Conservation (phyloP, 345 rosid genomes). For the Hypericum perforatum region DNA sequence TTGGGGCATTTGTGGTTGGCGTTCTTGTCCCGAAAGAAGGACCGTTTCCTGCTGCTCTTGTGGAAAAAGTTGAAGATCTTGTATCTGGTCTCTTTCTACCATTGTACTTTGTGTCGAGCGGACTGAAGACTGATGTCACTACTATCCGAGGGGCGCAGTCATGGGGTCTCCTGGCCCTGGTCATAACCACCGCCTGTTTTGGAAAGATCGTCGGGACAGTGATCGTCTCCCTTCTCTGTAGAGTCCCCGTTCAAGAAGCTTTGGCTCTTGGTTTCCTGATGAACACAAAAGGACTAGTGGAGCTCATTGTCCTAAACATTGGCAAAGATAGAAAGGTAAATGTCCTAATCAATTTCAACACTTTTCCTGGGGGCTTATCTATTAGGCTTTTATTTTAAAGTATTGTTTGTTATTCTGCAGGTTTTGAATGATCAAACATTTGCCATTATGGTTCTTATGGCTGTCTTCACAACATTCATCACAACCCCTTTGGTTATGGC, state of each 20-base stretch:
- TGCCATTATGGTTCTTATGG: constrained; percentile 73
- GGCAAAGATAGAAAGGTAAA: constrained; percentile 5
- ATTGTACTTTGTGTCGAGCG: constrained; percentile 2
- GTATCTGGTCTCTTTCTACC: constrained; percentile 1
- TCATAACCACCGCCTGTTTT: constrained; percentile 4
- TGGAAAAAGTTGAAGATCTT: constrained; percentile 3
- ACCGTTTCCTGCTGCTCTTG: neutral
- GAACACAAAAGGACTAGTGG: constrained; percentile 1
- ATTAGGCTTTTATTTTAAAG: neutral
- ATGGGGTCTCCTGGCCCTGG: constrained; percentile 2
- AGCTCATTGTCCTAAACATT: constrained; percentile 2
- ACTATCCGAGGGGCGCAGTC: constrained; percentile 1
- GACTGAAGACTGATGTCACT: constrained; percentile 1
- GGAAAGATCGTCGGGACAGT: constrained; percentile 2
- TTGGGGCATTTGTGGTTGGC: neutral
- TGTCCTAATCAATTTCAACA: too few relatives aligned
- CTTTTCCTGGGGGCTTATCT: neutral
- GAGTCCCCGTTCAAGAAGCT: constrained; percentile 1
- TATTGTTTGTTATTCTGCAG: constrained; percentile 24
- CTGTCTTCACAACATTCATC: constrained; percentile 67
- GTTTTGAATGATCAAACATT: constrained; percentile 73
- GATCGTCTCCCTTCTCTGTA: constrained; percentile 2
- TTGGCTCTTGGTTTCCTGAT: constrained; percentile 4
- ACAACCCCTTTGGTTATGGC: constrained; percentile 65
- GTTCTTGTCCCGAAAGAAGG: constrained; percentile 1